phyloP scores from a whole-genome alignment of 768 basidiomycete genomes.

The Astraeus odoratus region DNA sequence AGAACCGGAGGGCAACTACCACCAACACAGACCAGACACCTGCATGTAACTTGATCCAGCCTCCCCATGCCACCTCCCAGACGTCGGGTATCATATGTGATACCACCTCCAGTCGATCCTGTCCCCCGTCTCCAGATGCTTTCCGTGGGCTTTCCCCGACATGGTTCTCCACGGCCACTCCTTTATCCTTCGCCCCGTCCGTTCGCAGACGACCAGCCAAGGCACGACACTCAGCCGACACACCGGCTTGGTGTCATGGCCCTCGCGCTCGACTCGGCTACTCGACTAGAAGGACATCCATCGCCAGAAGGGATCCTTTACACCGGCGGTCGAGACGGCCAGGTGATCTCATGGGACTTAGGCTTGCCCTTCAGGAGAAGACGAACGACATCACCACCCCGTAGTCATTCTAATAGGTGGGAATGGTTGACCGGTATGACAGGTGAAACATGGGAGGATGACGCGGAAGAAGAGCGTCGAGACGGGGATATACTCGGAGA shows the following conservation, averaged over 20 bases:
- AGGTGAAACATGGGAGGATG: conserved; percentile 57
- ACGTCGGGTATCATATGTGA: conserved; percentile 81
- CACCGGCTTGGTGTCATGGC: conserved; percentile 85
- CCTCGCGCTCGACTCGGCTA: conserved; percentile 82
- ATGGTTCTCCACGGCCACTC: conserved; percentile 66
- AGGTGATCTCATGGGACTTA: conserved; percentile 85
- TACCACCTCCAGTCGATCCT: conserved; percentile 61
- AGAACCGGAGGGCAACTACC: background rate
- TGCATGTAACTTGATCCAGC: conserved; percentile 18
- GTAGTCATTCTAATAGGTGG: conserved; percentile 43
- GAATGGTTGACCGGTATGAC: conserved; percentile 83
- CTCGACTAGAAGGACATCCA: conserved; percentile 56
- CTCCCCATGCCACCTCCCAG: conserved; percentile 38
- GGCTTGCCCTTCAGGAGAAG: conserved; percentile 50
- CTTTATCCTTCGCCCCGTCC: conserved; percentile 37
- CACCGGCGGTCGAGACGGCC: conserved; percentile 83
- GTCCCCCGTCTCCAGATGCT: conserved; percentile 69
- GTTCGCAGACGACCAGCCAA: conserved; percentile 11
- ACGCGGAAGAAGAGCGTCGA: conserved; percentile 54
- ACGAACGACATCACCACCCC: conserved; percentile 23
- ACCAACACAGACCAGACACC: too few species aligned
- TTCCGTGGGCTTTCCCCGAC: conserved; percentile 49
- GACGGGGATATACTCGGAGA: conserved; percentile 78
- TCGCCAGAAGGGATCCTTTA: conserved; percentile 85
- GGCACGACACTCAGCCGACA: conserved; percentile 46